Percentiles rank a stretch among this genome's conserved stretches.
These are phyloP conservation scores for Boletus rufocinnamomeus DNA, from an alignment of 768 basidiomycete species.

Conservation along the genomic window DNA sequence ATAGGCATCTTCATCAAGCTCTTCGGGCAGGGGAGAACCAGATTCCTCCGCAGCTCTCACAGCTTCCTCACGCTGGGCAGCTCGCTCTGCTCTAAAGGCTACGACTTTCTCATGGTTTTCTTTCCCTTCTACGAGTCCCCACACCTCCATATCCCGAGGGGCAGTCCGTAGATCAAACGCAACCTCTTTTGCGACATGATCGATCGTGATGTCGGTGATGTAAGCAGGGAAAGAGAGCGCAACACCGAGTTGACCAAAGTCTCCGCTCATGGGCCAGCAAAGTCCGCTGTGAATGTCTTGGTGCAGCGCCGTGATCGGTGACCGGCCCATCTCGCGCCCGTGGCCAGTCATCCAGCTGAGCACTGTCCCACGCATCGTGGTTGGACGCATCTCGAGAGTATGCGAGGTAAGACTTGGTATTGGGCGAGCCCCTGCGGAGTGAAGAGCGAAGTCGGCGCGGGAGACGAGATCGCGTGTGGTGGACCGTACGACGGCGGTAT, in stretches of 20 bases:
- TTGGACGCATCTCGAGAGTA: conserved; percentile 69
- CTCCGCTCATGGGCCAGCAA: conserved; percentile 92
- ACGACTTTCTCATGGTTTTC: conserved; percentile 66
- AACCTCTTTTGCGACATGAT: conserved; percentile 83
- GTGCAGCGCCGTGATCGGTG: conserved; percentile 87
- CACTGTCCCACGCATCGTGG: conserved; percentile 48
- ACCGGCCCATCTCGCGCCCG: conserved; percentile 66
- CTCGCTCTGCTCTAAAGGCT: conserved; percentile 53
- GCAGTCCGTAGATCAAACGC: conserved; percentile 81
- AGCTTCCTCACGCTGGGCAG: conserved; percentile 36
- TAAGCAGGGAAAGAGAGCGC: conserved; percentile 62
- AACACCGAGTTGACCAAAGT: conserved; percentile 81
- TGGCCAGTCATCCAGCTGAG: conserved; percentile 61
- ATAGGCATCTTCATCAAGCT: conserved; percentile 40
- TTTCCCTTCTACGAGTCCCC: conserved; percentile 82
- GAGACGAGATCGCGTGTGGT: conserved; percentile 77
- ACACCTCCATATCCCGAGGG: conserved; percentile 86
- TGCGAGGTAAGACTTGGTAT: conserved; percentile 82
- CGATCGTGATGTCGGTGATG: conserved; percentile 73
- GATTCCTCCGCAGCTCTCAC: conserved; percentile 36
- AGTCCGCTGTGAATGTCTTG: conserved; percentile 80
- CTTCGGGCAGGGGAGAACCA: conserved; percentile 19
- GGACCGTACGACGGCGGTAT: conserved; percentile 65
- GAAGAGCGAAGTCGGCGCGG: conserved; percentile 82
- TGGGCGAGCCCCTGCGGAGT: conserved; percentile 77